Conservation (phyloP, 805 yeast genomes). For the Candida hungchunana region DNA sequence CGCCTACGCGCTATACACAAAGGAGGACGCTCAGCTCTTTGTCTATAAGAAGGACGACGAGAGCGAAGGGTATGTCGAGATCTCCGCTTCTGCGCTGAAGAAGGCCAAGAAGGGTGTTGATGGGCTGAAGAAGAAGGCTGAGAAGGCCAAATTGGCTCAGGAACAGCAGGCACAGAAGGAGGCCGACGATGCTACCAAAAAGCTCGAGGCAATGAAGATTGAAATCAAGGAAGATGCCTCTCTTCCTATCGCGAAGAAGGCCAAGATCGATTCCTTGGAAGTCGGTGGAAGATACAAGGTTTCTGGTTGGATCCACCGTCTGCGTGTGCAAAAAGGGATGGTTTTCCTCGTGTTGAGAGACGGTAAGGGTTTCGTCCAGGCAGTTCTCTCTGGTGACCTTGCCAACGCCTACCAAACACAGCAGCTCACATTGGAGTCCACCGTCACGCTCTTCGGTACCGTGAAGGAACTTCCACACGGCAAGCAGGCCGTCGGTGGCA, state of each 20-base stretch:
- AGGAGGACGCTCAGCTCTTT: slow-evolving; percentile 44
- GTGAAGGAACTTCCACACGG: slow-evolving; percentile 89
- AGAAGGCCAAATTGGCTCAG: slow-evolving; percentile 50
- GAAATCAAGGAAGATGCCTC: slow-evolving; percentile 67
- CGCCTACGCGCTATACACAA: slow-evolving; percentile 69
- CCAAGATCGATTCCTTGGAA: slow-evolving; percentile 50
- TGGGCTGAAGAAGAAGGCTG: slow-evolving; percentile 70
- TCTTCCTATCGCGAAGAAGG: slow-evolving; percentile 62
- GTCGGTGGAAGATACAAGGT: slow-evolving; percentile 72
- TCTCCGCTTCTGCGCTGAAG: slow-evolving; percentile 86
- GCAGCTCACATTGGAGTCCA: slow-evolving; percentile 84
- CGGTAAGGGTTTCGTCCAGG: slow-evolving; percentile 88
- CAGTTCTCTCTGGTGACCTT: slow-evolving; percentile 84
- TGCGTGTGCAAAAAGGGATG: slow-evolving; percentile 88
- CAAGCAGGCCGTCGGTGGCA: slow-evolving; percentile 95
- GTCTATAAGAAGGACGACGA: slow-evolving; percentile 48
- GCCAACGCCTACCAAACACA: slow-evolving; percentile 86
- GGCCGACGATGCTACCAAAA: slow-evolving; percentile 68
- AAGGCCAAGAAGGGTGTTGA: slow-evolving; percentile 97
- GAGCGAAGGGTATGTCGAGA: slow-evolving; percentile 61
- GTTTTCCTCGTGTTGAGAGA: slow-evolving; percentile 91
- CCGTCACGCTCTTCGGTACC: slow-evolving; percentile 76
- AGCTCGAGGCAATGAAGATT: slow-evolving; percentile 77
- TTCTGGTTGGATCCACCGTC: slow-evolving; percentile 95
- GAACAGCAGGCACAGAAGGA: slow-evolving; percentile 49